Percentiles rank a stretch among this genome's conserved stretches.
These are phyloP conservation scores for Phaseolus coccineus DNA, from an alignment of 331 rosid genomes.

Conservation along the genomic window DNA sequence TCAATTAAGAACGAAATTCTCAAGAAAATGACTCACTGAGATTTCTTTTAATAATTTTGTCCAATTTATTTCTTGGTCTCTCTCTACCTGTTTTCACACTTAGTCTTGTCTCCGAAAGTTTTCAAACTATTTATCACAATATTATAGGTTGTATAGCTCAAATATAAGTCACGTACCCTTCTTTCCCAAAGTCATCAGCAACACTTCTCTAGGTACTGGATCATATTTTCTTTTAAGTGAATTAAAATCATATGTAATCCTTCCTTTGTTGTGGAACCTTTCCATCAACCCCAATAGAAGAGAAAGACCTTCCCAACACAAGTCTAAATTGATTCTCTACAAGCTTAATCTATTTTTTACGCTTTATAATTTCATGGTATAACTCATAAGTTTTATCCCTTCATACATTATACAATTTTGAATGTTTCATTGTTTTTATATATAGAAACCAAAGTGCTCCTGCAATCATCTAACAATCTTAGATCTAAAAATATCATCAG, in stretches of 20 bases:
- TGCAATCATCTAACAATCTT: background rate
- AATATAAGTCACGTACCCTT: background rate
- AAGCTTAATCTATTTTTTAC: background rate
- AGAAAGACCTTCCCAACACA: background rate
- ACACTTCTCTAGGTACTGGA: background rate
- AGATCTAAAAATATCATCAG: background rate
- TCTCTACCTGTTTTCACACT: background rate
- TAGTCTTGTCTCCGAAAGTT: background rate
- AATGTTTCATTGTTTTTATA: background rate
- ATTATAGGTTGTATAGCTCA: background rate
- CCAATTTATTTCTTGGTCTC: background rate
- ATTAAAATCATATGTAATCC: background rate
- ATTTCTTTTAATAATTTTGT: background rate
- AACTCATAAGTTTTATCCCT: background rate
- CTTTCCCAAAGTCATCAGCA: background rate
- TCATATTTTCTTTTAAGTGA: background rate
- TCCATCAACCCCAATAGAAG: background rate
- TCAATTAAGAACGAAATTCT: background rate
- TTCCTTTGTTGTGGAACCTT: background rate
- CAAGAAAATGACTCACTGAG: background rate
- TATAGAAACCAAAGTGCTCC: background rate
- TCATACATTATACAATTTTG: background rate
- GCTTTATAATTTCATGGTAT: background rate
- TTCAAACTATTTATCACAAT: background rate
- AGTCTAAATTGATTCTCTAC: background rate